Conservation (phyloP, 306 rosid species). For the Dryas alaskensis region DNA sequence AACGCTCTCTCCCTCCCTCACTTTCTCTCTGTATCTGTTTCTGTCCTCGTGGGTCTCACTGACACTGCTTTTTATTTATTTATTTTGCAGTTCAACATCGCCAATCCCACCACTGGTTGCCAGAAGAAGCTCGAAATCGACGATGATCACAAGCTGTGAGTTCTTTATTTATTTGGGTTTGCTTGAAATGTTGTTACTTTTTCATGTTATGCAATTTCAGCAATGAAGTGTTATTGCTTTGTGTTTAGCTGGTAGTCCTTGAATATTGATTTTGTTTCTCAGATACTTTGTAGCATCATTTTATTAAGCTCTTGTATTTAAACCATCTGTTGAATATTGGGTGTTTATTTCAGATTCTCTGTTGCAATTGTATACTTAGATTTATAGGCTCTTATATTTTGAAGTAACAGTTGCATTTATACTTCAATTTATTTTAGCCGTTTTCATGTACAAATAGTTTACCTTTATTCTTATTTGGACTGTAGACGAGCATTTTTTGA, state of each 20-base stretch:
- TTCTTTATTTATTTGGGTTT: background rate
- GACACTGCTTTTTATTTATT: background rate
- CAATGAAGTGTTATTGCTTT: background rate
- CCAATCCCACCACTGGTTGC: constrained; percentile 64
- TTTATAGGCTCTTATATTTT: background rate
- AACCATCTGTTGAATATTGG: background rate
- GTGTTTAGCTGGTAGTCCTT: background rate
- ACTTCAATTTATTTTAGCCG: background rate
- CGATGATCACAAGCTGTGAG: constrained; percentile 64
- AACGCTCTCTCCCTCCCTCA: too few species aligned
- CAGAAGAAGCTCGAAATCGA: constrained; percentile 66
- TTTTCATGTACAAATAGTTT: background rate
- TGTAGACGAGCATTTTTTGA: constrained; percentile 56
- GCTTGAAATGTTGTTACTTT: background rate
- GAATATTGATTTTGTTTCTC: background rate
- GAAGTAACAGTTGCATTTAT: background rate
- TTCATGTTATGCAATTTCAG: background rate
- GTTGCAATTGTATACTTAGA: background rate
- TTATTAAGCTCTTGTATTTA: background rate
- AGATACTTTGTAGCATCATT: background rate
- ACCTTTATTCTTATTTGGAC: background rate
- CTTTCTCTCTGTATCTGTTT: background rate
- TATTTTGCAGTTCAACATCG: constrained; percentile 50
- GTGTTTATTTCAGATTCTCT: background rate
- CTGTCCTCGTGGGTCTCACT: background rate